Base-by-base conservation (phyloP, 176 grass and related monocot genomes). In the Avena sativa region DNA sequence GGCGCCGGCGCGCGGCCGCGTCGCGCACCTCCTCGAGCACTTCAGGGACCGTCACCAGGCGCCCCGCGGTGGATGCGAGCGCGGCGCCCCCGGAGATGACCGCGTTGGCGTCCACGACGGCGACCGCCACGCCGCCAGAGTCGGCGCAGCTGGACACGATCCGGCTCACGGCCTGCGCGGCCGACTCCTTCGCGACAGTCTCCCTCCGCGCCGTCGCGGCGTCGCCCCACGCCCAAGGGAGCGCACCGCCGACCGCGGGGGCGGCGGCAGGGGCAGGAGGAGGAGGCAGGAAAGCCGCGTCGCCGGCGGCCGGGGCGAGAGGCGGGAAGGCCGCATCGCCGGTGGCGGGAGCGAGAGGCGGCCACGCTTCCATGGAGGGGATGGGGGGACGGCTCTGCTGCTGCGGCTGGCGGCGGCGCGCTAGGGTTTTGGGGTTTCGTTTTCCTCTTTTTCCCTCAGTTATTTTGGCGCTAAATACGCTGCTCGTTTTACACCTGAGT, bases 51-150 rank as follows among this genome's bases (percentile, higher is more conserved):
- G 97, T 94, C 56, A 96, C 92, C 1, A 96, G 93, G 48, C 90
- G 85, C 2, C 89, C 92, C 0, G 94, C 92, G 14, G 82, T 66
- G 15, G 89, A 68, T 14, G 88, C 81, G 43, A 99, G 87, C 40
- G 88, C 90, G 30, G 84, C 47, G 62, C 90, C 92, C 0, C 97
- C 94, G 4, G 93, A 77, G 19, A 99, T 99, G n/a, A 90, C 88
- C 19, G 97, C 94, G 50, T 99, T 99, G 36, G 97, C 97, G 49
- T 99, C 97, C 75, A 99, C 92, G 83, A 99, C 91, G 19, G 94
- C 92, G 52, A 96, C 89, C 4, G 89, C 71, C 11, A 99, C 85
- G 9, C 92, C 92, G 49, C 82, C 77, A n/a, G 87, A 81, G 72
- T 53, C 73, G 58, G 71, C 86, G 48, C 84, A 89, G 87, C 78